These are phyloP conservation scores for Strobilomyces echinocephalus DNA, from an alignment of 768 basidiomycete genomes.

Conservation along the genomic window DNA sequence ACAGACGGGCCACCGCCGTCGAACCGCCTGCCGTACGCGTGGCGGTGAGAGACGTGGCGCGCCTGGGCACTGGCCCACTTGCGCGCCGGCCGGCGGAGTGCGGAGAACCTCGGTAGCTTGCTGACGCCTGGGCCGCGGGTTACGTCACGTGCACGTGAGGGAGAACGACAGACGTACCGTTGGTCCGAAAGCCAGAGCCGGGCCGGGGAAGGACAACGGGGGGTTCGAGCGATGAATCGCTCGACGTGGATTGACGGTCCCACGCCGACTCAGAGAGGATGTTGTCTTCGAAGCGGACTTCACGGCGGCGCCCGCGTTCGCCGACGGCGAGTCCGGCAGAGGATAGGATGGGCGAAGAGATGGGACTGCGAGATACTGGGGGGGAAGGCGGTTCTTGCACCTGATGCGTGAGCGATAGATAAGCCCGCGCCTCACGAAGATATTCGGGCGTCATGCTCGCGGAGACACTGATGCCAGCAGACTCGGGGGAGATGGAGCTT, in stretches of 20 bases:
- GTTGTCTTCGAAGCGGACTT: constrained; percentile 32
- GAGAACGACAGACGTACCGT: constrained; percentile 15
- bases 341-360: constrained; percentile 28
- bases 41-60: constrained; percentile 2
- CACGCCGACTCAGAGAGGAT: constrained; percentile 28
- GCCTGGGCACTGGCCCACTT: constrained; percentile 13
- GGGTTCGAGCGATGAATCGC: constrained; percentile 26
- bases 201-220: constrained; percentile 16
- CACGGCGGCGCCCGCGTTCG: constrained; percentile 28
- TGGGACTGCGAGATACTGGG: constrained; percentile 16
- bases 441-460: constrained; percentile 32
- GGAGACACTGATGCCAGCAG: constrained; percentile 28
- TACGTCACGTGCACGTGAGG: neutral
- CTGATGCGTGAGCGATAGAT: constrained; percentile 28
- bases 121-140: constrained; percentile 19
- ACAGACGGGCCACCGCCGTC: neutral
- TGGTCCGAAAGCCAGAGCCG: constrained; percentile 9
- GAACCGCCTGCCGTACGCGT: constrained; percentile 7
- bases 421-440: constrained; percentile 31
- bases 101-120: constrained; percentile 30
- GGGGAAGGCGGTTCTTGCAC: constrained; percentile 9
- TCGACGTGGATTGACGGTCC: constrained; percentile 30
- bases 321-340: constrained; percentile 27
- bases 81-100: constrained; percentile 20
- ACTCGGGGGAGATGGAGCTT: constrained; percentile 32